Conservation (phyloP, 1,139 yeast species). For the Wickerhamomyces sp. region DNA sequence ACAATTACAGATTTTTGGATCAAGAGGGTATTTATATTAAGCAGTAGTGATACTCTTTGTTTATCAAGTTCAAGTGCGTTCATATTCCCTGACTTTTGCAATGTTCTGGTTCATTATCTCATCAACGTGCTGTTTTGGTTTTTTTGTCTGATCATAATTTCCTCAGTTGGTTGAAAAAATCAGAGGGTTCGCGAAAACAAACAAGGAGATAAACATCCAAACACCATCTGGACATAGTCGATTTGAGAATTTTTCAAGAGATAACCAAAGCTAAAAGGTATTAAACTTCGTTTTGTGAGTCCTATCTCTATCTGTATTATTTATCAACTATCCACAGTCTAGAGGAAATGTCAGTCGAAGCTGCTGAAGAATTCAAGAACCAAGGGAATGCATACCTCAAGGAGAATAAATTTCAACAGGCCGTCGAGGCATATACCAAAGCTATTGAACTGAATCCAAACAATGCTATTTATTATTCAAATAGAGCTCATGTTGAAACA, state of each 20-base stretch:
- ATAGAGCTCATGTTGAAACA: constrained; percentile 87
- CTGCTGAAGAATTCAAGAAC: constrained; percentile 44
- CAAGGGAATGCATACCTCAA: constrained; percentile 72
- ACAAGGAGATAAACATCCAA: too few species aligned
- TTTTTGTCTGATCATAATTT: too few species aligned
- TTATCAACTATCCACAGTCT: too few species aligned
- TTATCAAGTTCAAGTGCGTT: constrained; percentile 14
- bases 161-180: too few species aligned
- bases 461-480: constrained; percentile 76
- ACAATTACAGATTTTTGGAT: constrained; percentile 21
- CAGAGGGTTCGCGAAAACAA: too few species aligned
- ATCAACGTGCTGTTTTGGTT: not conserved
- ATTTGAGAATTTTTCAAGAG: too few species aligned
- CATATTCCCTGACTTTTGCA: not conserved
- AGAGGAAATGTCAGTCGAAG: constrained; percentile 3
- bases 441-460: constrained; percentile 69
- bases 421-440: constrained; percentile 63
- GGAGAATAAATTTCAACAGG: constrained; percentile 57
- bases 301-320: too few species aligned
- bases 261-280: too few species aligned
- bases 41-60: constrained; percentile 19
- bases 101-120: not conserved
- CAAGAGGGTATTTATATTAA: constrained; percentile 21
- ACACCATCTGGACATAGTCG: too few species aligned
- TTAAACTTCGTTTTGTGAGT: too few species aligned